Conservation (phyloP, 257 asterid species). For the Penstemon davidsonii region DNA sequence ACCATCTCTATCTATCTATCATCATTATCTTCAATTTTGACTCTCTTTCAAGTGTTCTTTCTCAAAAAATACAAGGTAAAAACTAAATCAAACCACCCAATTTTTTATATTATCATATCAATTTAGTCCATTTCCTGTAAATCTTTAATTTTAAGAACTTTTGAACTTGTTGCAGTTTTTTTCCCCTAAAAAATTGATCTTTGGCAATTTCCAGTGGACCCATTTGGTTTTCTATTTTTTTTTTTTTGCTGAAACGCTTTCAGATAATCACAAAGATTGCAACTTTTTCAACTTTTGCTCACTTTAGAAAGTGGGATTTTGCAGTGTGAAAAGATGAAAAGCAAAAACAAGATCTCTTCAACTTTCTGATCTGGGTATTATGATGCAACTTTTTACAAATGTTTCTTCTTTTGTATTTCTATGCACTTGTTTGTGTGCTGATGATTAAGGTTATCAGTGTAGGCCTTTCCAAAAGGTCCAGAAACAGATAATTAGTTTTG, state of each 20-base stretch:
- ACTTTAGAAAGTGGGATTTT: conserved; percentile 22
- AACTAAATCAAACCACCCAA: conserved; percentile 14
- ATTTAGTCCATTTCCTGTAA: conserved; percentile 15
- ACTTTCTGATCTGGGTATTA: conserved; percentile 35
- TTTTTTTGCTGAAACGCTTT: not conserved
- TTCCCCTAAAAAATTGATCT: not conserved
- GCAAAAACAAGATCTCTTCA: conserved; percentile 41
- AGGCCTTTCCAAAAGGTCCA: conserved; percentile 43
- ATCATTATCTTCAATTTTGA: conserved; percentile 42
- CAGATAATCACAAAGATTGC: conserved; percentile 39
- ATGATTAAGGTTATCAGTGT: conserved; percentile 47
- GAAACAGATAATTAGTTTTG: conserved; percentile 30
- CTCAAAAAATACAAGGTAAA: conserved; percentile 30
- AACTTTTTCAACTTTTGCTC: conserved; percentile 43
- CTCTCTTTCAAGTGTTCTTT: conserved; percentile 29
- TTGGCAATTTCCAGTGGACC: conserved; percentile 27
- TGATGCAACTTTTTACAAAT: conserved; percentile 30
- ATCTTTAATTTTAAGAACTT: not conserved
- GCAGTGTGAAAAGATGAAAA: conserved; percentile 26
- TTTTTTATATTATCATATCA: not conserved
- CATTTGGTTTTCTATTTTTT: conserved; percentile 24
- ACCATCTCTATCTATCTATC: conserved; percentile 46
- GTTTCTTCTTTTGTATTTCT: conserved; percentile 10
- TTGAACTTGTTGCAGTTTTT: conserved; percentile 21
- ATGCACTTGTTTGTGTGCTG: conserved; percentile 33